A percentile compares a stretch with the other conserved stretches of the same genome.
Conservation (phyloP, 148 eudicot species). For the Linanthus parryae region DNA sequence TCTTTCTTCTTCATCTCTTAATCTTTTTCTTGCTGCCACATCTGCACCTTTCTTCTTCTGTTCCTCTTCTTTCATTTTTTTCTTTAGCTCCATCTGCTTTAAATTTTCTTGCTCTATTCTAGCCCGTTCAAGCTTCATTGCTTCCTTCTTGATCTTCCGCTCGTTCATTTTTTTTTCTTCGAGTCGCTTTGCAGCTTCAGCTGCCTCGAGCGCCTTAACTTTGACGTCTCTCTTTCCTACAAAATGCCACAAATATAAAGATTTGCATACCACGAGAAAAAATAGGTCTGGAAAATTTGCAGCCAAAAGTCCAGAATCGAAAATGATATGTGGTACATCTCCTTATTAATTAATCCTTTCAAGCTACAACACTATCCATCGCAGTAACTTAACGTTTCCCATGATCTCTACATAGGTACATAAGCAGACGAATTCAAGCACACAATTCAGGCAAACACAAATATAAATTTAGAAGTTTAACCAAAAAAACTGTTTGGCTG, state of each 20-base stretch:
- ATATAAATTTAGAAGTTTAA: no score
- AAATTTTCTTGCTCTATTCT: conserved; percentile 62
- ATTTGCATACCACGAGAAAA: not conserved
- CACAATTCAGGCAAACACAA: no score
- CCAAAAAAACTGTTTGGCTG: no score
- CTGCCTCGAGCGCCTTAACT: conserved; percentile 86
- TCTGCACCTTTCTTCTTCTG: conserved; percentile 68
- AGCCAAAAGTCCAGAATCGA: no score
- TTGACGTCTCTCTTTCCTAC: conserved; percentile 79
- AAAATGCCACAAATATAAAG: conserved; percentile 17
- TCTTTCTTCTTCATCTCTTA: conserved; percentile 80
- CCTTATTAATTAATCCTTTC: no score
- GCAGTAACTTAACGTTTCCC: no score
- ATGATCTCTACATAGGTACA: no score
- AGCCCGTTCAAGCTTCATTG: conserved; percentile 67
- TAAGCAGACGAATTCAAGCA: no score
- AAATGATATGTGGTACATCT: no score
- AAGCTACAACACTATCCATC: no score
- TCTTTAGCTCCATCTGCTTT: conserved; percentile 53
- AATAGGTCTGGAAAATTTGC: not conserved
- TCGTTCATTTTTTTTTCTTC: conserved; percentile 70
- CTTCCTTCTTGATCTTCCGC: conserved; percentile 80
- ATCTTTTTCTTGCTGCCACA: conserved; percentile 63
- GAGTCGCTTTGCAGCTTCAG: conserved; percentile 78
- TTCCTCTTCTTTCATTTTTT: conserved; percentile 63